Conservation (phyloP, 2,329 filamentous ascomycete species). For the Teratosphaeria gauchensis region DNA sequence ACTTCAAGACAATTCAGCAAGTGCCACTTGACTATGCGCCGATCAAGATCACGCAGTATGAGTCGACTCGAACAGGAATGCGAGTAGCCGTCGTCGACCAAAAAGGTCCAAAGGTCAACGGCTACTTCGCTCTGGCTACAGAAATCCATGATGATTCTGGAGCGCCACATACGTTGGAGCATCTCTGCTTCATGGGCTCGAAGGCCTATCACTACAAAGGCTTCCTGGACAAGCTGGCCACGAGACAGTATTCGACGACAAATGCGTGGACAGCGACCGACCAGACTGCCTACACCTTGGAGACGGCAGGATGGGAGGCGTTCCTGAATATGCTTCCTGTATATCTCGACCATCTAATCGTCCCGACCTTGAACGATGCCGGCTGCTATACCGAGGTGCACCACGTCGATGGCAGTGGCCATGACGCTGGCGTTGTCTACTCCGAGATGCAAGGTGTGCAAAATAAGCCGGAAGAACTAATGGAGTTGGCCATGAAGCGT, state of each 20-base stretch:
- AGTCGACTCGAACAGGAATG: conserved; percentile 89
- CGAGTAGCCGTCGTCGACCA: conserved; percentile 85
- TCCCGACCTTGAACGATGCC: conserved; percentile 85
- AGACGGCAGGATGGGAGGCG: conserved; percentile 93
- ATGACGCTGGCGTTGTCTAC: conserved; percentile 83
- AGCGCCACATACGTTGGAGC: conserved; percentile 53
- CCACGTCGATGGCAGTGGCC: conserved; percentile 84
- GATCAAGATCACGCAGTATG: conserved; percentile 85
- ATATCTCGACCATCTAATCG: conserved; percentile 87
- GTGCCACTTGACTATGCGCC: conserved; percentile 88
- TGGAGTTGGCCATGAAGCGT: conserved; percentile 72
- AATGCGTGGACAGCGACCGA: conserved; percentile 97
- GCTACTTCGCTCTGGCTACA: conserved; percentile 90
- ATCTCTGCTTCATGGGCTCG: conserved; percentile 59
- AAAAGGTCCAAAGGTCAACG: conserved; percentile 87
- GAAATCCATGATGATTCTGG: conserved; percentile 98
- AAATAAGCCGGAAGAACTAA: conserved; percentile 73
- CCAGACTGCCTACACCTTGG: conserved; percentile 90
- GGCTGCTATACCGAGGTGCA: conserved; percentile 93
- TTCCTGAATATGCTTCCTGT: conserved; percentile 91
- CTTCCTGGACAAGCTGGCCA: conserved; percentile 86
- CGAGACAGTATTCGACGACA: conserved; percentile 82
- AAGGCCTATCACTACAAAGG: conserved; percentile 92
- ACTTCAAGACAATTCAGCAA: conserved; percentile 75
- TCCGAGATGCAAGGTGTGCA: conserved; percentile 98